Evolutionary conservation across 305 asterid genomes (phyloP).

Genomic region (Rubia balearica): DNA sequence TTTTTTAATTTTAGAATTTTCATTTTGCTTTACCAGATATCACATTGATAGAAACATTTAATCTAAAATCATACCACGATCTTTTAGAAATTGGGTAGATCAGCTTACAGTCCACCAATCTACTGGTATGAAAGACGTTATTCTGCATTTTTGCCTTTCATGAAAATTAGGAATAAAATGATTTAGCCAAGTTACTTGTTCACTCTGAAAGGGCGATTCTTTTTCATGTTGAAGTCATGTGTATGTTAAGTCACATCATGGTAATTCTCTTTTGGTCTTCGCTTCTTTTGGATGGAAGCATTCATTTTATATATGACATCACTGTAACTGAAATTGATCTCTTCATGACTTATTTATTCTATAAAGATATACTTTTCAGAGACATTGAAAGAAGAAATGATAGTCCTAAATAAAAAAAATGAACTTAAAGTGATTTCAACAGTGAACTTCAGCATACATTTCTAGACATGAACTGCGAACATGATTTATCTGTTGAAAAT

Average conservation of each 20-base stretch:
- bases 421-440: background rate
- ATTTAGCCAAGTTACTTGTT: background rate
- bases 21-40: background rate
- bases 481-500: conserved; percentile 1
- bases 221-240: background rate
- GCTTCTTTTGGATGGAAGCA: background rate
- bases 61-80: background rate
- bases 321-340: background rate
- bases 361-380: background rate
- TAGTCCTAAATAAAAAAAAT: background rate
- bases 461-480: background rate
- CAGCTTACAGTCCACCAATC: background rate
- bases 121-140: background rate
- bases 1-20: background rate
- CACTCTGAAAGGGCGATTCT: background rate
- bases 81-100: background rate
- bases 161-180: background rate
- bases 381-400: background rate
- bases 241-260: background rate
- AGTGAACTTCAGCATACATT: background rate
- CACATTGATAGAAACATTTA: background rate
- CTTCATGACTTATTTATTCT: background rate
- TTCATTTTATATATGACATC: background rate
- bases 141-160: background rate
- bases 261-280: background rate